A percentile compares a stretch with the other conserved stretches of the same genome.
These are phyloP conservation scores for Kappamyces sp. DNA, from an alignment of 192 early-diverging fungal species.

Conservation along the genomic window DNA sequence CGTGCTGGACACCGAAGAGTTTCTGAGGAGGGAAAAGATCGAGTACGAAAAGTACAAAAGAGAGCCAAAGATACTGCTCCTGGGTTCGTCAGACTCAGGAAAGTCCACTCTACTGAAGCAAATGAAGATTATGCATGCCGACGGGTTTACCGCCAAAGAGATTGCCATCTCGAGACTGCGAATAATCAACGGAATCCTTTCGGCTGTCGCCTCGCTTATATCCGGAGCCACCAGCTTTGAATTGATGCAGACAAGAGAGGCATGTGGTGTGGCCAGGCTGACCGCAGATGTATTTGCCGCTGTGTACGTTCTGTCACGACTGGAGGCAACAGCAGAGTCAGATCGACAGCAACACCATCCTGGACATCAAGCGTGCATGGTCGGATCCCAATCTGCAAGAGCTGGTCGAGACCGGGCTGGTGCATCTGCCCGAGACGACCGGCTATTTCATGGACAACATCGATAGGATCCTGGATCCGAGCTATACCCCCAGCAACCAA, in stretches of 20 bases:
- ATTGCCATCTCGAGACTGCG: slow-evolving; percentile 28
- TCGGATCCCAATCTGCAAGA: slow-evolving; percentile 18
- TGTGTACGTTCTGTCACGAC: too few relatives aligned
- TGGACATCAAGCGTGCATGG: slow-evolving; percentile 29
- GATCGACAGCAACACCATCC: slow-evolving; percentile 5
- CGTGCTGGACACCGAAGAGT: too few relatives aligned
- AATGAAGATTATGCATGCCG: slow-evolving; percentile 96
- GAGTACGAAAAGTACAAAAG: not conserved
- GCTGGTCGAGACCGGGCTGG: too few relatives aligned
- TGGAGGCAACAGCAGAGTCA: too few relatives aligned
- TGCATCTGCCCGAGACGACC: too few relatives aligned
- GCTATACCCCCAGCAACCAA: slow-evolving; percentile 22
- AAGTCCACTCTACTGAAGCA: slow-evolving; percentile 96
- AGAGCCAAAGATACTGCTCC: slow-evolving; percentile 31
- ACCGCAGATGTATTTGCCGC: too few relatives aligned
- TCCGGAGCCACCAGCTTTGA: not conserved
- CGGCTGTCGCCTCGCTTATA: slow-evolving; percentile 25
- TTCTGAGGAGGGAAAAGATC: too few relatives aligned
- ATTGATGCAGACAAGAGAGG: too few relatives aligned
- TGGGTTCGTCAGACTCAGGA: slow-evolving; percentile 68
- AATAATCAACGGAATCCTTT: slow-evolving; percentile 26
- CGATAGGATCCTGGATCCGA: not conserved
- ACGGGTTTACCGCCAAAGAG: slow-evolving; percentile 80
- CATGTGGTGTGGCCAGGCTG: too few relatives aligned
- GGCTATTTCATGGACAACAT: too few relatives aligned